Evolutionary conservation across 345 rosid genomes (phyloP), one percentile per base, ranked within the genome.

Genomic region (Gossypium turneri): DNA sequence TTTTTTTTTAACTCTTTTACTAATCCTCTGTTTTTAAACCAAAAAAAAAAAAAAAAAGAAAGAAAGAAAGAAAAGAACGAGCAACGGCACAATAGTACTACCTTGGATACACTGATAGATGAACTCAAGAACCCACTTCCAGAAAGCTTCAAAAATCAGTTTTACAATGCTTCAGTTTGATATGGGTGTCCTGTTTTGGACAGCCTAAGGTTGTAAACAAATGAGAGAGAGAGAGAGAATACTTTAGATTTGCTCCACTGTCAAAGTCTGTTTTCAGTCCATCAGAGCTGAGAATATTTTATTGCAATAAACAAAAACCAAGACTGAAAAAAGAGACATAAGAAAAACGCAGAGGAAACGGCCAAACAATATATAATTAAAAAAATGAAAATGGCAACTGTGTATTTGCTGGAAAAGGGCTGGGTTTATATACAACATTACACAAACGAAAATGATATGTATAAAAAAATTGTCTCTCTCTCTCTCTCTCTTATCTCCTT

Each of bases 401-500:
- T 73, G 58, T 64, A 76, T 75, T 80, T n/a, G 84, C 83, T 80
- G 84, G 84, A 70, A 79, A 84, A 74, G 55, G 74, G 72, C 57
- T 34, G 77, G 63, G 62, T 69, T 57, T 78, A 73, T 50, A 76
- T 77, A 22, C 76, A 55, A 45, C 71, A 79, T 74, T 74, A 70
- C 70, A 67, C 50, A 72, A 62, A 19, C 20, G 41, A 66, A 78
- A 75, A 71, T 34, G 55, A 19, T 16, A 74, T 55, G 55, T 16
- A 61, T 22, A 67, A 47, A 7, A 15, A 0, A n/a, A 0, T 7
- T 34, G 3, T 61, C 44, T 15, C 12, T 34, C 8, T 41, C 65
- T 60, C 17, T 12, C 13, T 5, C 7, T 34, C 41, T 5, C 41
- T 5, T 34, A 11, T 11, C 27, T 22, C 12, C 38, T 3, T 64